phyloP scores from a whole-genome alignment of 202 grass and related monocot species.

The Bolboschoenoplectus hybrid region DNA sequence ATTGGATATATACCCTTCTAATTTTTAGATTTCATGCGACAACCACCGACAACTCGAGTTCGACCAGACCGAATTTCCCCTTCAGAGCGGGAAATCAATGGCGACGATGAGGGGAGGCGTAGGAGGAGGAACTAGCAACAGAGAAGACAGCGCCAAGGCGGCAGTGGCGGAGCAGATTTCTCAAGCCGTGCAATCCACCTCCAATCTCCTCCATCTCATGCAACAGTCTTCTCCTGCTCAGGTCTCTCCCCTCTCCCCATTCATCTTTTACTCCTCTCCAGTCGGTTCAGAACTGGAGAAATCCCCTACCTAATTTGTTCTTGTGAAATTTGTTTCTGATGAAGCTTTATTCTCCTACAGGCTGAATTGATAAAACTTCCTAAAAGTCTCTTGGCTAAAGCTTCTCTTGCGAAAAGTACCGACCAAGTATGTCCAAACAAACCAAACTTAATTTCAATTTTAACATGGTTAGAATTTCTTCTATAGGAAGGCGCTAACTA shows the following conservation, averaged over 20 bases:
- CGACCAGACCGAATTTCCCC: neutral
- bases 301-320: neutral
- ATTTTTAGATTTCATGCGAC: no score
- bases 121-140: slow-evolving; percentile 38
- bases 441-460: neutral
- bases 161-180: slow-evolving; percentile 71
- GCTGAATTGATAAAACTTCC: slow-evolving; percentile 68
- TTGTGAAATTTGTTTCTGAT: neutral
- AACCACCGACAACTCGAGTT: neutral
- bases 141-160: slow-evolving; percentile 56
- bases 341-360: slow-evolving; percentile 38
- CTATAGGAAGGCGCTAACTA: neutral
- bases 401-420: slow-evolving; percentile 69
- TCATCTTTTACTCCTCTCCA: neutral
- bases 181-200: slow-evolving; percentile 84
- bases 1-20: no score
- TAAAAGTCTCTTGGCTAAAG: slow-evolving; percentile 82
- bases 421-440: slow-evolving; percentile 58
- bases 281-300: neutral
- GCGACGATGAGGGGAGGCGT: slow-evolving; percentile 38
- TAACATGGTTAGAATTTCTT: neutral
- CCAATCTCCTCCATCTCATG: slow-evolving; percentile 93
- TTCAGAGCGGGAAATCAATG: slow-evolving; percentile 45
- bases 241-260: slow-evolving; percentile 36
- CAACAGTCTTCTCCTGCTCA: slow-evolving; percentile 86